These are phyloP conservation scores for Cordyceps cateniannulata DNA, from an alignment of 2,329 filamentous ascomycete species.

Conservation along the genomic window DNA sequence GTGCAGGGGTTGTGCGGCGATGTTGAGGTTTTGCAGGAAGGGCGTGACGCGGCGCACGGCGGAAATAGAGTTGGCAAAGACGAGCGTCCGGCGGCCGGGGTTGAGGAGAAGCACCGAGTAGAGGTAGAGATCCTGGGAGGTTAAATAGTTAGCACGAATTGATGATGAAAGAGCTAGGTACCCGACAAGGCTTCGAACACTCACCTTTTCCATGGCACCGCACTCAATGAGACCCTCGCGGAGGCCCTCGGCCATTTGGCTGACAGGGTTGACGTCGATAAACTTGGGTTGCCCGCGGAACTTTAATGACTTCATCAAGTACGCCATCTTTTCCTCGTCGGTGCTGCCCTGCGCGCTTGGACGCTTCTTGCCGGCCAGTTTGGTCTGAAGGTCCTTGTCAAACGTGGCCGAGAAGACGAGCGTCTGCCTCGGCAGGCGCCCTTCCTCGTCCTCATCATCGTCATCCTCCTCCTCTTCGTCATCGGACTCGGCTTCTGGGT, in stretches of 20 bases:
- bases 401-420: constrained; percentile 97
- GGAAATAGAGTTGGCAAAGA: constrained; percentile 95
- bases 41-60: constrained; percentile 81
- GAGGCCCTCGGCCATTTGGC: constrained; percentile 79
- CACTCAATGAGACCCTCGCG: constrained; percentile 92
- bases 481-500: constrained; percentile 52
- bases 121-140: constrained; percentile 77
- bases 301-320: constrained; percentile 81
- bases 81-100: constrained; percentile 70
- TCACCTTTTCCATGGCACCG: constrained; percentile 82
- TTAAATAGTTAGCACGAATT: neutral
- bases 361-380: constrained; percentile 71
- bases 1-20: constrained; percentile 73
- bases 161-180: too few species aligned
- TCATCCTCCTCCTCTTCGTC: constrained; percentile 38
- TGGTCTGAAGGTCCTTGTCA: constrained; percentile 84
- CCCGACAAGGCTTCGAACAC: too few species aligned
- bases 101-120: constrained; percentile 83
- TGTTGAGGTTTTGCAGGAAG: constrained; percentile 72
- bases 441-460: constrained; percentile 28
- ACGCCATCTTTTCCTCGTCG: constrained; percentile 81
- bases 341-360: constrained; percentile 45
- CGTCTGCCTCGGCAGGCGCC: constrained; percentile 52
- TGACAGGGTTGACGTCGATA: constrained; percentile 82
- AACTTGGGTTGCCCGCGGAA: constrained; percentile 85